Evolutionary conservation across 441 rosid genomes (phyloP).

Genomic region (Pelargonium australe): DNA sequence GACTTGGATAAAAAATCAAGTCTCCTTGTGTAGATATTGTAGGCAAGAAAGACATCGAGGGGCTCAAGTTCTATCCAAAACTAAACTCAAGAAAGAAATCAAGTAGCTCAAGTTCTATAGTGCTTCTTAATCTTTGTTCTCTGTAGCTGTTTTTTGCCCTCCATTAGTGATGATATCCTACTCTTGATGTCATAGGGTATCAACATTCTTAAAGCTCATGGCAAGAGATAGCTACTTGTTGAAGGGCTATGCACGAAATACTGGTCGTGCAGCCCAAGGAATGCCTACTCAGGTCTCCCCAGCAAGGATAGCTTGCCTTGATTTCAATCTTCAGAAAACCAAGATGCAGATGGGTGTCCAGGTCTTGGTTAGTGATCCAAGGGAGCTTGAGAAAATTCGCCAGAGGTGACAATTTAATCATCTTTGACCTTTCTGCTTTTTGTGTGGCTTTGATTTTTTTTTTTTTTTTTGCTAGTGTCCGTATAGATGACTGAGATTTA

Average conservation of each 20-base stretch:
- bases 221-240: constrained; percentile 86
- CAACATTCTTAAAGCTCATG: constrained; percentile 92
- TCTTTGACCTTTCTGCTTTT: background rate
- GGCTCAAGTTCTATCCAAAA: background rate
- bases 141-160: constrained; percentile 10
- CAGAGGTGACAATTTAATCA: constrained; percentile 45
- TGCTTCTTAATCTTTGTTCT: background rate
- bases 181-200: constrained; percentile 49
- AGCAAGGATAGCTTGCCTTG: constrained; percentile 92
- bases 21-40: background rate
- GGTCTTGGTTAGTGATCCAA: constrained; percentile 85
- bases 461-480: background rate
- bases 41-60: background rate
- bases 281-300: constrained; percentile 87
- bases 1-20: background rate
- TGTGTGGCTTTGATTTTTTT: too few species aligned
- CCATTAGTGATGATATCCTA: background rate
- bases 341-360: constrained; percentile 98
- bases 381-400: constrained; percentile 97
- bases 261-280: constrained; percentile 98
- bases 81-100: background rate
- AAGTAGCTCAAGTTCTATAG: too few species aligned
- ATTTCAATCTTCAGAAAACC: constrained; percentile 93
- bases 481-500: background rate
- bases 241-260: constrained; percentile 87